A percentile compares a stretch with the other conserved stretches of the same genome.
These are phyloP conservation scores for Umbelopsis vinacea DNA, from an alignment of 192 early-diverging fungal genomes.

Conservation along the genomic window DNA sequence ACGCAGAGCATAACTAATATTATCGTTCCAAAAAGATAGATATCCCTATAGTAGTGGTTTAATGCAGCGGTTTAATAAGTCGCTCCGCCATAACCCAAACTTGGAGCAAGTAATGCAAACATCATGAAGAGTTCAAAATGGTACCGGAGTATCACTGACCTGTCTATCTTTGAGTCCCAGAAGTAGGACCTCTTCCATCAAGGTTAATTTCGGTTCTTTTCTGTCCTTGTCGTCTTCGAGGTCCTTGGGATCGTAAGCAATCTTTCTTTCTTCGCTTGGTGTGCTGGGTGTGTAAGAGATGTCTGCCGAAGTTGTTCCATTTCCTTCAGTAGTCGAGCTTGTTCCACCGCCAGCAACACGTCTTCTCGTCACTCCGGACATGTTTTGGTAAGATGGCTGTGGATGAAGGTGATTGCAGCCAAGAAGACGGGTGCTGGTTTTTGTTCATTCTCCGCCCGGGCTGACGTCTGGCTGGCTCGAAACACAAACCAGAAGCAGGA, in stretches of 20 bases:
- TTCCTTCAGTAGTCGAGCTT: constrained; percentile 1
- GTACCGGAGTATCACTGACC: constrained; percentile 43
- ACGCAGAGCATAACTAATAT: constrained; percentile 94
- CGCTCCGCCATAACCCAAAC: too few species aligned
- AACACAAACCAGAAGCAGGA: too few species aligned
- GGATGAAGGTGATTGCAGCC: constrained; percentile 11
- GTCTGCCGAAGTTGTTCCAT: constrained; percentile 9
- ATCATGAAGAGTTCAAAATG: not conserved
- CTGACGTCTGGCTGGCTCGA: constrained; percentile 16
- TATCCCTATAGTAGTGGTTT: constrained; percentile 69
- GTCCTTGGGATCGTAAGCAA: constrained; percentile 60
- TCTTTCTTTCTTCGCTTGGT: constrained; percentile 38
- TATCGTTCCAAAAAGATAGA: constrained; percentile 99
- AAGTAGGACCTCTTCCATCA: constrained; percentile 95
- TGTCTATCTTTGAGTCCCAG: constrained; percentile 94
- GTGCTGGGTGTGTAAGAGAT: constrained; percentile 3
- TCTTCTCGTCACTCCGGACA: constrained; percentile 23
- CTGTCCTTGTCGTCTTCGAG: constrained; percentile 59
- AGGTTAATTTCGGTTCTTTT: constrained; percentile 75
- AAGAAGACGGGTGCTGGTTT: not conserved
- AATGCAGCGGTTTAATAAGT: not conserved
- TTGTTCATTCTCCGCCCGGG: constrained; percentile 15
- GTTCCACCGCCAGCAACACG: constrained; percentile 13
- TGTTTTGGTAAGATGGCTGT: constrained; percentile 20
- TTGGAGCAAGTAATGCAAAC: not conserved